phyloP scores from a whole-genome alignment of 2,329 filamentous ascomycete species.

The Coniochaeta ligniaria region DNA sequence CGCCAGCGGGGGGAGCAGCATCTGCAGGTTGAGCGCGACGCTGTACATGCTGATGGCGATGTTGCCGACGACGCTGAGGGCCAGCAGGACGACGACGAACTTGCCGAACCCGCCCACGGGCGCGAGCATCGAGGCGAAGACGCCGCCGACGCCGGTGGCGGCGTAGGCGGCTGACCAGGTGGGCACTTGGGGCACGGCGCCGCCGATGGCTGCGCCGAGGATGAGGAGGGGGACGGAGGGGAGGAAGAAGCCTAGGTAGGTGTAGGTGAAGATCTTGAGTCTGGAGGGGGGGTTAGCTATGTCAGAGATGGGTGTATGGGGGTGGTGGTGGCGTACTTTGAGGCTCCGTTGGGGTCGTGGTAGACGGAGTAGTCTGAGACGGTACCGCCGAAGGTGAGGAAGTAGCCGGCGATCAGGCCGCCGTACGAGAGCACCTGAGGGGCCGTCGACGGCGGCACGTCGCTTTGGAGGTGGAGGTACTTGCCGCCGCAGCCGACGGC shows the following conservation, averaged over 20 bases:
- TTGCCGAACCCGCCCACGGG: slow-evolving; percentile 38
- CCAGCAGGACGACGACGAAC: slow-evolving; percentile 38
- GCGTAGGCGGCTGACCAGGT: slow-evolving; percentile 34
- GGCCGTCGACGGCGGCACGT: slow-evolving; percentile 26
- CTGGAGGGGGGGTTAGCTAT: slow-evolving; percentile 13
- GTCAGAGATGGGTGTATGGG: neutral
- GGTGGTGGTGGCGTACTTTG: slow-evolving; percentile 22
- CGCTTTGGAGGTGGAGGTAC: slow-evolving; percentile 37
- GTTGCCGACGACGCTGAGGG: slow-evolving; percentile 36
- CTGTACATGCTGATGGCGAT: slow-evolving; percentile 29
- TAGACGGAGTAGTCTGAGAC: slow-evolving; percentile 53
- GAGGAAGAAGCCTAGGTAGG: slow-evolving; percentile 43
- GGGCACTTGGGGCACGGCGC: slow-evolving; percentile 35
- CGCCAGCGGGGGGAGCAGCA: slow-evolving; percentile 48
- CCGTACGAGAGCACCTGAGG: slow-evolving; percentile 35
- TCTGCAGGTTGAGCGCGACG: slow-evolving; percentile 37
- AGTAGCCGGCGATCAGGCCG: slow-evolving; percentile 41
- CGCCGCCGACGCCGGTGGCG: slow-evolving; percentile 33
- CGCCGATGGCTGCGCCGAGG: slow-evolving; percentile 42
- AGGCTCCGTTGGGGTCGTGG: slow-evolving; percentile 32
- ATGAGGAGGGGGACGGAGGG: slow-evolving; percentile 43
- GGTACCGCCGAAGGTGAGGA: slow-evolving; percentile 48
- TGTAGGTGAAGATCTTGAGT: slow-evolving; percentile 35
- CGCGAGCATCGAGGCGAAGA: slow-evolving; percentile 37
- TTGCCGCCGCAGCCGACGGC: slow-evolving; percentile 46